Conservation (phyloP, 164 flowering plant genomes). For the Litsea cubeba region DNA sequence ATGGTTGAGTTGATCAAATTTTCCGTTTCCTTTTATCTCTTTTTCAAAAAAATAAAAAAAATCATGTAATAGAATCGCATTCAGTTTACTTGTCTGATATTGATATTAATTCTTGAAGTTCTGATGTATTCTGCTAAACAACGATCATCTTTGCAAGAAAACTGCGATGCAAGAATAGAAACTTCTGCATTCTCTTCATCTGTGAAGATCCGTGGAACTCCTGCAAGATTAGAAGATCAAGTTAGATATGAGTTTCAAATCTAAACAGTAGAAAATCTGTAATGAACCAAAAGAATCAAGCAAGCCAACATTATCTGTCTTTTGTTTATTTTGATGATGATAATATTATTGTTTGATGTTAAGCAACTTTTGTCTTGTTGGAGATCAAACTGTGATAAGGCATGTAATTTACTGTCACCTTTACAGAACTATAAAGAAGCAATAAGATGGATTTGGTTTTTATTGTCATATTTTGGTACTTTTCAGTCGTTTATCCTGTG, state of each 20-base stretch:
- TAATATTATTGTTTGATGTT: neutral
- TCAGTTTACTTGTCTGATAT: constrained; percentile 85
- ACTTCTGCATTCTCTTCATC: constrained; percentile 67
- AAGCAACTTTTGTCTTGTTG: neutral
- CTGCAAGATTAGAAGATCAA: constrained; percentile 31
- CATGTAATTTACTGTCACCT: neutral
- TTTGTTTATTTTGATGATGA: neutral
- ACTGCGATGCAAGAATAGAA: constrained; percentile 35
- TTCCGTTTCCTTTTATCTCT: neutral
- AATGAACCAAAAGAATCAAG: neutral
- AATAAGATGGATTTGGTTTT: neutral
- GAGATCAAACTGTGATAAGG: neutral
- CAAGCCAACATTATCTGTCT: neutral
- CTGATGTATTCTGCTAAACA: constrained; percentile 63
- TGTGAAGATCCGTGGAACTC: constrained; percentile 87
- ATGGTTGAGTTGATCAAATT: neutral
- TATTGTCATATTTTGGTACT: constrained; percentile 3
- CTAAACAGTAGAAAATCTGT: neutral
- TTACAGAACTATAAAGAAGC: neutral
- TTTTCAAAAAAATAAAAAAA: neutral
- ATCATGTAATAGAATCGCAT: constrained; percentile 6
- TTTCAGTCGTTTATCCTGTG: neutral
- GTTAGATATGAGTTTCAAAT: neutral
- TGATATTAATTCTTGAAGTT: constrained; percentile 89
- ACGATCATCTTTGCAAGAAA: constrained; percentile 42